Percentiles rank a stretch among this genome's conserved stretches.
Evolutionary conservation across 768 basidiomycete species (phyloP).

Genomic region (Psilocybe subaeruginosa): DNA sequence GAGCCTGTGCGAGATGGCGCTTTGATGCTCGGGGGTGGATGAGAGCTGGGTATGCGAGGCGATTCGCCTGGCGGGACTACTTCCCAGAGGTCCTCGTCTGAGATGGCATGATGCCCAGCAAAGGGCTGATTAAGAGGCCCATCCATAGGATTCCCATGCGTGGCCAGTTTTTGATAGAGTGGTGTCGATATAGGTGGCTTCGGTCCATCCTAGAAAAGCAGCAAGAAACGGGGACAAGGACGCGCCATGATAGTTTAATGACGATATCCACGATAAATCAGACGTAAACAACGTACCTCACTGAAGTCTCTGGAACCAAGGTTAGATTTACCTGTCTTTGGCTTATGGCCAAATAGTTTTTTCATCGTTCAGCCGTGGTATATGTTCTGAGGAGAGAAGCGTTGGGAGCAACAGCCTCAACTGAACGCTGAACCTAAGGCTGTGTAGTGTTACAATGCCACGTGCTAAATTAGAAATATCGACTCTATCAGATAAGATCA

Average conservation of each 20-base stretch:
- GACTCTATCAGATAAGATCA: slow-evolving; percentile 14
- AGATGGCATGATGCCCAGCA: slow-evolving; percentile 15
- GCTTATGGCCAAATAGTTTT: slow-evolving; percentile 57
- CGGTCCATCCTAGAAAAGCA: slow-evolving; percentile 17
- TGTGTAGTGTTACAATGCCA: slow-evolving; percentile 21
- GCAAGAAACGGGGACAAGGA: neutral
- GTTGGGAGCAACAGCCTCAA: neutral
- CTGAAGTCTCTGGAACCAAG: slow-evolving; percentile 30
- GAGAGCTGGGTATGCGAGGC: slow-evolving; percentile 24
- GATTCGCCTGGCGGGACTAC: slow-evolving; percentile 36
- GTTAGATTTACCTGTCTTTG: slow-evolving; percentile 35
- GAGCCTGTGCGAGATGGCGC: slow-evolving; percentile 55
- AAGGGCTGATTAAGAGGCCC: neutral
- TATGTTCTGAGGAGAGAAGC: neutral
- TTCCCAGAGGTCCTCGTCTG: slow-evolving; percentile 51
- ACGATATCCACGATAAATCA: slow-evolving; percentile 1
- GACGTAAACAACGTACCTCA: slow-evolving; percentile 26
- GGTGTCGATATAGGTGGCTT: slow-evolving; percentile 31
- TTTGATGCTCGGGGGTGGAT: slow-evolving; percentile 26
- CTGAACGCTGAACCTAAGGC: slow-evolving; percentile 4
- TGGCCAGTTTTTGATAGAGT: slow-evolving; percentile 40
- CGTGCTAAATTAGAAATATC: slow-evolving; percentile 4
- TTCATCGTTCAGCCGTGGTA: slow-evolving; percentile 42
- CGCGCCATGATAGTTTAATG: neutral
- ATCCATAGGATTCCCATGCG: slow-evolving; percentile 26